Percentiles rank a stretch among this genome's conserved stretches.
Evolutionary conservation across 768 basidiomycete species (phyloP).

Genomic region (Strobilomyces echinocephalus): DNA sequence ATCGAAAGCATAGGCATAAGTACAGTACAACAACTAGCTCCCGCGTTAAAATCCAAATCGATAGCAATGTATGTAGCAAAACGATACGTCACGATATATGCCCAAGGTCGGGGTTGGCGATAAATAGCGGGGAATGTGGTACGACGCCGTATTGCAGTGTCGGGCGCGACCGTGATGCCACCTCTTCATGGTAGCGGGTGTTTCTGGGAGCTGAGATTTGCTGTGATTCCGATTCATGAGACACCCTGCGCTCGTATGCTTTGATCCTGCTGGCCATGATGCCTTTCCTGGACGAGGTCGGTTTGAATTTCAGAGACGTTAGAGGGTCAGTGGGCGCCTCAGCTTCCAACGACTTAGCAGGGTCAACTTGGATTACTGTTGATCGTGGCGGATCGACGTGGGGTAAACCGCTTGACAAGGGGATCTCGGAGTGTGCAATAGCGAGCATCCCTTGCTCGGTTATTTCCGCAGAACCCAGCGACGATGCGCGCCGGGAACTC

Average conservation of each 20-base stretch:
- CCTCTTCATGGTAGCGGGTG: slow-evolving; percentile 41
- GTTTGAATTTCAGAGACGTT: neutral
- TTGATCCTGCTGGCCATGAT: slow-evolving; percentile 49
- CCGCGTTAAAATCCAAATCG: slow-evolving; percentile 1
- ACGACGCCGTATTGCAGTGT: slow-evolving; percentile 62
- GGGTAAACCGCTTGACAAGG: slow-evolving; percentile 5
- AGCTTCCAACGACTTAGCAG: neutral
- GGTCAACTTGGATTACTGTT: slow-evolving; percentile 6
- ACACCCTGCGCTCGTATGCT: slow-evolving; percentile 55
- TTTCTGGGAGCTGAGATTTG: slow-evolving; percentile 32
- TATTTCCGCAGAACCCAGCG: slow-evolving; percentile 23
- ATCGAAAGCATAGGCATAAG: slow-evolving; percentile 7
- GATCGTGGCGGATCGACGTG: slow-evolving; percentile 18
- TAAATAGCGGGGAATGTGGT: slow-evolving; percentile 57
- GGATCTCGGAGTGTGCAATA: slow-evolving; percentile 7
- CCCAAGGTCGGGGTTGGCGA: slow-evolving; percentile 57
- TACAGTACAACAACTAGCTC: neutral
- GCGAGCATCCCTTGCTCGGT: slow-evolving; percentile 16
- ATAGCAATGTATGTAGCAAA: neutral
- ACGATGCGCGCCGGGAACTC: slow-evolving; percentile 19
- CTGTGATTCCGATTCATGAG: slow-evolving; percentile 47
- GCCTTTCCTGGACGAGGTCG: slow-evolving; percentile 1
- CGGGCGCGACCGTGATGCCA: slow-evolving; percentile 35
- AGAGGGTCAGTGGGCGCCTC: slow-evolving; percentile 3
- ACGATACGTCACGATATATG: slow-evolving; percentile 10